Evolutionary conservation across 805 yeast genomes (phyloP).

Genomic region (Candida dendrica): DNA sequence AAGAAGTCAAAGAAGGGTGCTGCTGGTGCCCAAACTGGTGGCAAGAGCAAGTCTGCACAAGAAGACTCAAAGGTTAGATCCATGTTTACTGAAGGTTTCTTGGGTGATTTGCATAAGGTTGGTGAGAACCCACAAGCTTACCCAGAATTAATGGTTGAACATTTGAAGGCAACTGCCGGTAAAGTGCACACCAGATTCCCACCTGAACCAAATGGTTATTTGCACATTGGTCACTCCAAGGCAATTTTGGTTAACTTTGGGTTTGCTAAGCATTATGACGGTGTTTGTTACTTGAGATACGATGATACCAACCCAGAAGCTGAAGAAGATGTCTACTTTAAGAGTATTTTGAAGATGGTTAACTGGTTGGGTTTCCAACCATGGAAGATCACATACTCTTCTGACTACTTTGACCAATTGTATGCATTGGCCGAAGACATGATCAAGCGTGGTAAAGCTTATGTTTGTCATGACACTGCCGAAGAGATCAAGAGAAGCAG

Average conservation of each 20-base stretch:
- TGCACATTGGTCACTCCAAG: slow-evolving; percentile 97
- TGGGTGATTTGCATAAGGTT: slow-evolving; percentile 90
- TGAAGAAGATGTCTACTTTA: slow-evolving; percentile 88
- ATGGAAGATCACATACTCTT: slow-evolving; percentile 90
- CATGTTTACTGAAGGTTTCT: slow-evolving; percentile 92
- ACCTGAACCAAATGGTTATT: slow-evolving; percentile 98
- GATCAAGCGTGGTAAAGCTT: slow-evolving; percentile 63
- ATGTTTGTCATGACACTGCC: slow-evolving; percentile 88
- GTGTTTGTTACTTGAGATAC: slow-evolving; percentile 85
- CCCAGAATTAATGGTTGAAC: slow-evolving; percentile 79
- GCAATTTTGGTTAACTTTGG: slow-evolving; percentile 98
- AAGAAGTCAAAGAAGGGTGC: slow-evolving; percentile 43
- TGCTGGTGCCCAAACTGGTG: slow-evolving; percentile 13
- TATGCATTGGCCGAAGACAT: slow-evolving; percentile 84
- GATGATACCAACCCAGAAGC: slow-evolving; percentile 99
- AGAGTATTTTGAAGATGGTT: slow-evolving; percentile 76
- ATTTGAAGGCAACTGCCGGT: slow-evolving; percentile 71
- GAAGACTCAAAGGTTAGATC: slow-evolving; percentile 36
- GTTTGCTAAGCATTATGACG: slow-evolving; percentile 81
- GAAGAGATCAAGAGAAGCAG: slow-evolving; percentile 87
- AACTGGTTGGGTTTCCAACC: slow-evolving; percentile 94
- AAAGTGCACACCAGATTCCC: slow-evolving; percentile 92
- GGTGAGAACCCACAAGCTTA: slow-evolving; percentile 91
- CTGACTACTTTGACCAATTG: slow-evolving; percentile 87
- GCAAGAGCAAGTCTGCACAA: slow-evolving; percentile 8